Conservation (phyloP, 2,329 filamentous ascomycete species). For the Fusarium mangiferae region DNA sequence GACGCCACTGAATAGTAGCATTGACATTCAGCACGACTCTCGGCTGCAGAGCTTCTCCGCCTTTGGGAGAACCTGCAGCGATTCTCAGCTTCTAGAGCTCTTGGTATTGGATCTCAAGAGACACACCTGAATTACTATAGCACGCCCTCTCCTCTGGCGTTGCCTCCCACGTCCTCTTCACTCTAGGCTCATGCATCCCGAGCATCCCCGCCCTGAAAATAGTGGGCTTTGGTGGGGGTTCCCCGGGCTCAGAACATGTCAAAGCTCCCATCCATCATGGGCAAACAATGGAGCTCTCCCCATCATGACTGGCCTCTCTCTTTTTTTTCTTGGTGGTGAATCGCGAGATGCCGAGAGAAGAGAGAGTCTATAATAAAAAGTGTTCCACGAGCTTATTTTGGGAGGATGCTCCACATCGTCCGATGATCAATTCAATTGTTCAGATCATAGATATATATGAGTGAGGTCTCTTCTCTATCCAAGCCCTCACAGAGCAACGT, state of each 20-base stretch:
- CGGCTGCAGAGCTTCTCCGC: background rate
- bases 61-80: background rate
- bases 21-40: background rate
- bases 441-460: background rate
- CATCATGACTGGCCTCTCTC: slow-evolving; percentile 30
- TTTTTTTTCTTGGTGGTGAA: background rate
- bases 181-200: slow-evolving; percentile 3
- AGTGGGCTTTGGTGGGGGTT: slow-evolving; percentile 37
- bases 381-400: slow-evolving; percentile 28
- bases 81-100: slow-evolving; percentile 32
- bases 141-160: background rate
- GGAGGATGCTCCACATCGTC: slow-evolving; percentile 14
- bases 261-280: slow-evolving; percentile 33
- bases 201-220: slow-evolving; percentile 31
- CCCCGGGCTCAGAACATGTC: slow-evolving; percentile 12
- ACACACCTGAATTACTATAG: background rate
- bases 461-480: background rate
- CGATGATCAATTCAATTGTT: slow-evolving; percentile 5
- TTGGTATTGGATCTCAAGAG: background rate
- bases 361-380: slow-evolving; percentile 20
- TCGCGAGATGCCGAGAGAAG: slow-evolving; percentile 1
- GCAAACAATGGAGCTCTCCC: slow-evolving; percentile 20
- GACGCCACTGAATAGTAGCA: slow-evolving; percentile 17
- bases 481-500: background rate
- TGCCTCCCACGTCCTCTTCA: slow-evolving; percentile 8